Evolutionary conservation across 805 yeast genomes (phyloP).

Genomic region (Suhomyces sp.): DNA sequence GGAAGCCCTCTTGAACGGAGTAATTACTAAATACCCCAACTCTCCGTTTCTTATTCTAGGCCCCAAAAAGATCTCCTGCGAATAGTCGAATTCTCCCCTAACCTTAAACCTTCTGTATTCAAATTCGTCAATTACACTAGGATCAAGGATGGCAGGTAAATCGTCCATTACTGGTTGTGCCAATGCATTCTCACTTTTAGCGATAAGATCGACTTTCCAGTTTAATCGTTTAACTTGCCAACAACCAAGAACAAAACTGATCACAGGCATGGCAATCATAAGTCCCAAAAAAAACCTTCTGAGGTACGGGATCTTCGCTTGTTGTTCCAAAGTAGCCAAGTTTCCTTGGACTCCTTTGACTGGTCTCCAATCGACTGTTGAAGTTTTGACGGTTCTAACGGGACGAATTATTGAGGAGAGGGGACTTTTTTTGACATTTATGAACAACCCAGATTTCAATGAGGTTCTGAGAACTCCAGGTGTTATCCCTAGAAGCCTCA

Average conservation of each 20-base stretch:
- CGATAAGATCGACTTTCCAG: constrained; percentile 86
- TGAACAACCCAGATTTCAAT: no score
- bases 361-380: constrained; percentile 85
- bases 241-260: constrained; percentile 81
- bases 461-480: no score
- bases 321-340: constrained; percentile 39
- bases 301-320: constrained; percentile 34
- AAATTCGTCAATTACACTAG: constrained; percentile 66
- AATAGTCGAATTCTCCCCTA: constrained; percentile 77
- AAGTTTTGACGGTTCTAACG: constrained; percentile 52
- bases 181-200: constrained; percentile 78
- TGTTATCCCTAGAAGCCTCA: no score
- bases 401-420: no score
- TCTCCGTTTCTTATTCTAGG: constrained; percentile 71
- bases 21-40: constrained; percentile 75
- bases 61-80: constrained; percentile 87
- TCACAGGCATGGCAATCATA: constrained; percentile 75
- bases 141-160: constrained; percentile 65
- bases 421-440: no score
- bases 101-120: constrained; percentile 80
- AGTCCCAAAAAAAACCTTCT: constrained; percentile 45
- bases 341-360: constrained; percentile 48
- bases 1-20: constrained; percentile 75
- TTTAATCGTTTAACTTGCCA: constrained; percentile 87
- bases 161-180: constrained; percentile 65